Base-by-base conservation (phyloP, 2,329 filamentous ascomycete species). In the Xylaria hypoxylon region DNA sequence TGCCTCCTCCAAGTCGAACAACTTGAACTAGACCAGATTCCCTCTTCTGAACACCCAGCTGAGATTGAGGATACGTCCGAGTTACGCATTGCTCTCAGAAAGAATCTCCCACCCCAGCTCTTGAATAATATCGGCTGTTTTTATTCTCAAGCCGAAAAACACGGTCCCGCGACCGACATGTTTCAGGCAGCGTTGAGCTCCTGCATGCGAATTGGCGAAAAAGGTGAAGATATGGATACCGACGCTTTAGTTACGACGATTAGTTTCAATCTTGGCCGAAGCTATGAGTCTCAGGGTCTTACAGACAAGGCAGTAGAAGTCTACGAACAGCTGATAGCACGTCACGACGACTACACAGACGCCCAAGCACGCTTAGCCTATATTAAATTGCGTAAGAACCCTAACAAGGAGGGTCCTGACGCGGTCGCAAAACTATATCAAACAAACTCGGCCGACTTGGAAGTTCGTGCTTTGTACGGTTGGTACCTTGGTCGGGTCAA, bases 121-220 rank as follows among this genome's bases (percentile, higher is more conserved):
- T 86, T 99, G 48, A 99, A 98, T 84, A 99, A 99, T 77, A 97
- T 98, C 77, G 96, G 93, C 5, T 97, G 94, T 79, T 98, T 98
- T 80, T 89, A 97, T 72, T 97, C 93, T 72, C 94, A 97, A 76
- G 86, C 89, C 2, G 94, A 97, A 73, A 94, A 93, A 76, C 90
- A 92, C 69, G 88, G 91, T 22, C 84, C 89, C 68, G 94, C 96
- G 24, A 90, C 92, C 71, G 90, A 95, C 57, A 87, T 96, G 80
- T 99, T 98, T 77, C 93, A 99, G 78, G 90, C 92, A n/a, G 96
- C 94, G 0, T 82, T 99, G 60, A 91, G 91, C 69, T 93, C 95
- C 17, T 97, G 94, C 76, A 89, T 96, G 73, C 91, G 92, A 73
- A 90, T 93, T 68, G 89, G 89, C 52, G 90, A 93, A 73, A 90